Evolutionary conservation across 78 protist genomes (phyloP).

Genomic region (Capsaspora owczarzaki): DNA sequence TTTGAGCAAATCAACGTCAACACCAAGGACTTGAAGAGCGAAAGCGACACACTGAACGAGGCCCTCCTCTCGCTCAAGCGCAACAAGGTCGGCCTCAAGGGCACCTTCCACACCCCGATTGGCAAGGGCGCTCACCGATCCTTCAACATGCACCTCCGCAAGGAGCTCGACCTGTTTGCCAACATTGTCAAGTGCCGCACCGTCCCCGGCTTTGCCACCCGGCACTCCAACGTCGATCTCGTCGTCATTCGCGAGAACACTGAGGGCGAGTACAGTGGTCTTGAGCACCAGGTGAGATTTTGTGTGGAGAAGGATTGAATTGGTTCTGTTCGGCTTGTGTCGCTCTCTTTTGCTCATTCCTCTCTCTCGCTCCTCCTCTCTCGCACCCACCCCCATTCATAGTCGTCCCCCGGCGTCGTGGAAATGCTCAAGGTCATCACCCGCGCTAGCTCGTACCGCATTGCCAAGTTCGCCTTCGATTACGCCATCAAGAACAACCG

Average conservation of each 20-base stretch:
- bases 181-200: conserved; percentile 59
- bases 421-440: conserved; percentile 63
- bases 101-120: conserved; percentile 20
- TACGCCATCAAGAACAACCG: conserved; percentile 49
- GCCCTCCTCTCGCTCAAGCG: conserved; percentile 2
- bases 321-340: neutral
- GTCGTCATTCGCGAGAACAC: conserved; percentile 80
- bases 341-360: neutral
- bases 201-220: conserved; percentile 25
- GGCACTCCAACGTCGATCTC: conserved; percentile 25
- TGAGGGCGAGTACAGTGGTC: conserved; percentile 63
- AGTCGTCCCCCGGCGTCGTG: conserved; percentile 57
- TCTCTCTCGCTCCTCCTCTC: no score
- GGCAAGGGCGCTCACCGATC: conserved; percentile 29
- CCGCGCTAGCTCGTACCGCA: conserved; percentile 58
- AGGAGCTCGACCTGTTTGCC: conserved; percentile 61
- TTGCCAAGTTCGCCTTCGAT: conserved; percentile 69
- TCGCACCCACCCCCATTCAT: no score
- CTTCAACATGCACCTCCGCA: conserved; percentile 54
- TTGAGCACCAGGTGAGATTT: conserved; percentile 31
- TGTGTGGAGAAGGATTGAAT: neutral
- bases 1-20: conserved; percentile 47
- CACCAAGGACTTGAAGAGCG: neutral
- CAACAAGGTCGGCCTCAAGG: conserved; percentile 34
- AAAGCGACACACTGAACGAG: neutral